These are phyloP conservation scores for Pleurotus pulmonarius DNA, from an alignment of 768 basidiomycete species.

Conservation along the genomic window DNA sequence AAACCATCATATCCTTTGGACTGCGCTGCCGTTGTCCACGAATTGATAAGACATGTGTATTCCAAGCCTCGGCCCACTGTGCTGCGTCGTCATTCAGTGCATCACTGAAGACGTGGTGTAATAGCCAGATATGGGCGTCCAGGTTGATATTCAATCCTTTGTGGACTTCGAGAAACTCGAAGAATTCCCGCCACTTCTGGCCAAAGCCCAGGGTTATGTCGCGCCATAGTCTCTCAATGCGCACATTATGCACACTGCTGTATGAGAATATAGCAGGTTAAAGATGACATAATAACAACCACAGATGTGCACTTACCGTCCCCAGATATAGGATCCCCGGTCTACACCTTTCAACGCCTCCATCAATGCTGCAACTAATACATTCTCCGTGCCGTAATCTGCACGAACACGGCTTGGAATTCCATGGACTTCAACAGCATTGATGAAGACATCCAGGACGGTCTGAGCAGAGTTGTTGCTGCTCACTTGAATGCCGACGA, in stretches of 20 bases:
- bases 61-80: conserved; percentile 31
- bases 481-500: conserved; percentile 22
- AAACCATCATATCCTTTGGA: conserved; percentile 26
- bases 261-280: background rate
- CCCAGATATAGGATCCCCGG: conserved; percentile 21
- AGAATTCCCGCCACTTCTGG: conserved; percentile 35
- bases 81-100: conserved; percentile 25
- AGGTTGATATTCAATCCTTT: conserved; percentile 21
- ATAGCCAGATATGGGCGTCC: conserved; percentile 33
- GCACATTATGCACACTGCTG: conserved; percentile 37
- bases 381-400: conserved; percentile 24
- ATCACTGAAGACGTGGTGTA: conserved; percentile 32
- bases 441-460: conserved; percentile 16
- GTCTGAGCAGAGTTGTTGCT: conserved; percentile 24
- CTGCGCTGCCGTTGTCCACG: conserved; percentile 12
- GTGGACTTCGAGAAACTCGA: conserved; percentile 26
- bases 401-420: conserved; percentile 27
- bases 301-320: conserved; percentile 10
- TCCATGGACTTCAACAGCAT: conserved; percentile 18
- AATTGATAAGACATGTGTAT: conserved; percentile 24
- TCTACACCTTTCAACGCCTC: conserved; percentile 9
- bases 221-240: conserved; percentile 35
- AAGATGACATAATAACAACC: background rate
- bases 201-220: conserved; percentile 31
- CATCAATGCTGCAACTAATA: conserved; percentile 18